Percentiles rank a stretch among this genome's conserved stretches.
phyloP scores from a whole-genome alignment of 306 rosid species.

The Cyclanthera cordifolia region DNA sequence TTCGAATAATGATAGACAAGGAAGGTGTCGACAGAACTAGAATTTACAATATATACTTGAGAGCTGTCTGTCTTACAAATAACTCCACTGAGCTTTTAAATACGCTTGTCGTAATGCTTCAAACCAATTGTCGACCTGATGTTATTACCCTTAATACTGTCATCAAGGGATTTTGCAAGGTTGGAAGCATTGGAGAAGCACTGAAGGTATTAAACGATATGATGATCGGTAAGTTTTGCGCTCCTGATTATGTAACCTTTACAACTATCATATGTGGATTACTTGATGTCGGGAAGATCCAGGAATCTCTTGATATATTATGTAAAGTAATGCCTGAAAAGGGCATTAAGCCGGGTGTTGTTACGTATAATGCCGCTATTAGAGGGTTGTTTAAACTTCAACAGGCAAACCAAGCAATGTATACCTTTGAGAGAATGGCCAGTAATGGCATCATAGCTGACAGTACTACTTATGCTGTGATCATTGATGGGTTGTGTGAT shows the following conservation, averaged over 20 bases:
- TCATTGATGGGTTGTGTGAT: conserved; percentile 56
- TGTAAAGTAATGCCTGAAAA: conserved; percentile 40
- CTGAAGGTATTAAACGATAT: conserved; percentile 54
- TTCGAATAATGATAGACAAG: conserved; percentile 42
- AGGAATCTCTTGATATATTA: conserved; percentile 45
- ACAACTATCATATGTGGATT: conserved; percentile 60
- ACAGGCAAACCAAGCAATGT: conserved; percentile 41
- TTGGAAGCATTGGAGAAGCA: conserved; percentile 65
- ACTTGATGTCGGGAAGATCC: conserved; percentile 40
- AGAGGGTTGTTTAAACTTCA: conserved; percentile 52
- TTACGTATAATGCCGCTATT: conserved; percentile 58
- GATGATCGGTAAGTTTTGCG: conserved; percentile 51
- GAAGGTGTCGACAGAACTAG: conserved; percentile 48
- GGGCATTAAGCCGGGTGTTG: conserved; percentile 46
- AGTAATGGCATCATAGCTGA: conserved; percentile 34
- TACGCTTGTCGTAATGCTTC: conserved; percentile 59
- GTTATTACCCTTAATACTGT: conserved; percentile 66
- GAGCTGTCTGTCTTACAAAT: conserved; percentile 53
- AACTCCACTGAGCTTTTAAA: conserved; percentile 68
- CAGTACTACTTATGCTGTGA: conserved; percentile 41
- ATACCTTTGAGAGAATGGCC: conserved; percentile 32
- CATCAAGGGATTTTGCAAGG: conserved; percentile 70
- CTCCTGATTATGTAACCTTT: conserved; percentile 67
- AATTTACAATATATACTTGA: conserved; percentile 65
- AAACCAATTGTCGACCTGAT: conserved; percentile 48